These are phyloP conservation scores for Acanthamoeba culbertsoni DNA, from an alignment of 208 protist genomes.

Conservation along the genomic window DNA sequence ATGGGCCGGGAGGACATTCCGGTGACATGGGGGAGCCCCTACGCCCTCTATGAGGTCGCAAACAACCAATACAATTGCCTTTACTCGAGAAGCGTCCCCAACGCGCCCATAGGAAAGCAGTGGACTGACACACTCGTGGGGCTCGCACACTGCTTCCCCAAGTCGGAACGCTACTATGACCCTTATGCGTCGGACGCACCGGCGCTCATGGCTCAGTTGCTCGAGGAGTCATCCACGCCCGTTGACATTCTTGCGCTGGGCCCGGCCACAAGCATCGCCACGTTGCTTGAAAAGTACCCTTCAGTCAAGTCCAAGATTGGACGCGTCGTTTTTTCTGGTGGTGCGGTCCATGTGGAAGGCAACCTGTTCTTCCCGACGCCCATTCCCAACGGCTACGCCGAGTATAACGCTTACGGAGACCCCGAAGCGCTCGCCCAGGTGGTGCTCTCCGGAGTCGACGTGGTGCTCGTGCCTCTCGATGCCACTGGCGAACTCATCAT, in stretches of 20 bases:
- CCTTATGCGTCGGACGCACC: neutral
- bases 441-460: neutral
- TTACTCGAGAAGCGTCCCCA: neutral
- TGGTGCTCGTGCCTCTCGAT: neutral
- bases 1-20: slow-evolving; percentile 11
- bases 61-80: neutral
- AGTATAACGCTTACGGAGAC: neutral
- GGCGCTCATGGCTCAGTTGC: neutral
- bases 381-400: neutral
- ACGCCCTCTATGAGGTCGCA: neutral
- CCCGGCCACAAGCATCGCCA: neutral
- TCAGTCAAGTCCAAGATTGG: neutral
- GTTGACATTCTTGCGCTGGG: neutral
- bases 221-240: neutral
- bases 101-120: neutral
- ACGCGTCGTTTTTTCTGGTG: neutral
- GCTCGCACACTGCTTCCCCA: neutral
- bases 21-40: neutral
- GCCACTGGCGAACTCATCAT: neutral
- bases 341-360: neutral
- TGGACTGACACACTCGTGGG: neutral
- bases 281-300: neutral
- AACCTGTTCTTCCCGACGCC: neutral
- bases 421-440: neutral
- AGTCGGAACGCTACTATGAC: neutral